Evolutionary conservation across 441 rosid species (phyloP).

Genomic region (Adansonia rubrostipa): DNA sequence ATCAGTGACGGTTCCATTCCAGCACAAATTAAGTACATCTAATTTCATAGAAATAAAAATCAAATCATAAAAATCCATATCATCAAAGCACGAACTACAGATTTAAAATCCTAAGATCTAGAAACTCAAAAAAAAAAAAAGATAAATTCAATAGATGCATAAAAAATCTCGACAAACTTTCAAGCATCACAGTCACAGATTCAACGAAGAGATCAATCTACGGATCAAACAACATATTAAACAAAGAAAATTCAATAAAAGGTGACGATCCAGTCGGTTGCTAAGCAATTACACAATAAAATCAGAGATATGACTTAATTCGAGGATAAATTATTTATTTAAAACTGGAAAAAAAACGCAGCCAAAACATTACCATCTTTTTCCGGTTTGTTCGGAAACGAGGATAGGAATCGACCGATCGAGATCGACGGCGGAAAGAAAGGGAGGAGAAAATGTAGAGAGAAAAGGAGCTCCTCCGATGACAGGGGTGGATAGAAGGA

Average conservation of each 20-base stretch:
- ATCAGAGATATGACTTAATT: neutral
- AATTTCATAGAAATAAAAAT: neutral
- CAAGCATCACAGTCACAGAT: neutral
- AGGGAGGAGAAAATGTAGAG: conserved; percentile 22
- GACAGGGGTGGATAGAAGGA: conserved; percentile 10
- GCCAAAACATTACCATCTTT: conserved; percentile 36
- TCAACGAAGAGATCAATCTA: neutral
- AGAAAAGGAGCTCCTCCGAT: conserved; percentile 32
- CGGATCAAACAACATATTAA: conserved; percentile 24
- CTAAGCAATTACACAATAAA: conserved; percentile 7
- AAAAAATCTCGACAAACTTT: neutral
- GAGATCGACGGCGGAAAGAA: conserved; percentile 16
- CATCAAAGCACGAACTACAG: neutral
- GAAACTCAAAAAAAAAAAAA: conserved; percentile 23
- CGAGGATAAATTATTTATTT: neutral
- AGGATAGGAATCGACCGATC: conserved; percentile 5
- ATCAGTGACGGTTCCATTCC: neutral
- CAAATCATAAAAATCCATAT: neutral
- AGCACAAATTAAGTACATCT: neutral
- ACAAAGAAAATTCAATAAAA: neutral
- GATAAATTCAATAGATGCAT: neutral
- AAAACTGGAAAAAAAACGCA: neutral
- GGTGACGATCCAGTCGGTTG: conserved; percentile 1
- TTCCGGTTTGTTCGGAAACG: neutral
- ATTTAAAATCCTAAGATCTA: conserved; percentile 14